A percentile compares a stretch with the other conserved stretches of the same genome.
These are phyloP conservation scores for Ophiostoma australiae DNA, from an alignment of 2,329 filamentous ascomycete species.

Conservation along the genomic window DNA sequence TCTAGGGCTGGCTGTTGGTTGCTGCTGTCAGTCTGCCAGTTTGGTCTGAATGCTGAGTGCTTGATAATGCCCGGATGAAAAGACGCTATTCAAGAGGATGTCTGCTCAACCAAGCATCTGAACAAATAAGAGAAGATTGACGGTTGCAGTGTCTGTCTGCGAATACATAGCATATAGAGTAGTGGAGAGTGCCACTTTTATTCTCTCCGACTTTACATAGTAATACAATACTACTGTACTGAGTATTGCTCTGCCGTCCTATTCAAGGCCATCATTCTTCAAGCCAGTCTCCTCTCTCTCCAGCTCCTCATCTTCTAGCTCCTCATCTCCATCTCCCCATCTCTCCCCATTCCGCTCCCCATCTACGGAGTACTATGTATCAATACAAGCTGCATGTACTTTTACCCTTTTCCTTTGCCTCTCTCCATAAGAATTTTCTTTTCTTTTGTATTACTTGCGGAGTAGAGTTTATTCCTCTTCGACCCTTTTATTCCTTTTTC, in stretches of 20 bases:
- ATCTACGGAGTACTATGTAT: too few species aligned
- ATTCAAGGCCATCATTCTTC: too few species aligned
- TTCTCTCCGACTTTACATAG: not conserved
- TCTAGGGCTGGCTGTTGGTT: not conserved
- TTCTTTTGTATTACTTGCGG: not conserved
- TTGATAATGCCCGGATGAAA: not conserved
- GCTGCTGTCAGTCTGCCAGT: not conserved
- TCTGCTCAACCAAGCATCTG: not conserved
- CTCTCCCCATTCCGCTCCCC: not conserved
- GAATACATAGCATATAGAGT: not conserved
- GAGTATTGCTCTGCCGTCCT: not conserved
- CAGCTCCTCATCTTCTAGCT: not conserved
- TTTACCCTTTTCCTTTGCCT: not conserved
- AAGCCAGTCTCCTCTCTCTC: not conserved
- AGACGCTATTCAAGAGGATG: not conserved
- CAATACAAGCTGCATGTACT: too few species aligned
- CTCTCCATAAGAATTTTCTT: not conserved
- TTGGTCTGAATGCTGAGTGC: not conserved
- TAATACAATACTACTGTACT: too few species aligned
- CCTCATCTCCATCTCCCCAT: not conserved
- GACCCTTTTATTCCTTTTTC: conserved; percentile 1
- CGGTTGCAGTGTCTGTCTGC: not conserved
- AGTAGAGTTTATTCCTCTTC: not conserved
- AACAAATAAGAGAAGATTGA: not conserved
- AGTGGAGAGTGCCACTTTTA: not conserved